phyloP scores from a whole-genome alignment of 225 moss, liverwort and hornwort species.

The Ulota crispa region DNA sequence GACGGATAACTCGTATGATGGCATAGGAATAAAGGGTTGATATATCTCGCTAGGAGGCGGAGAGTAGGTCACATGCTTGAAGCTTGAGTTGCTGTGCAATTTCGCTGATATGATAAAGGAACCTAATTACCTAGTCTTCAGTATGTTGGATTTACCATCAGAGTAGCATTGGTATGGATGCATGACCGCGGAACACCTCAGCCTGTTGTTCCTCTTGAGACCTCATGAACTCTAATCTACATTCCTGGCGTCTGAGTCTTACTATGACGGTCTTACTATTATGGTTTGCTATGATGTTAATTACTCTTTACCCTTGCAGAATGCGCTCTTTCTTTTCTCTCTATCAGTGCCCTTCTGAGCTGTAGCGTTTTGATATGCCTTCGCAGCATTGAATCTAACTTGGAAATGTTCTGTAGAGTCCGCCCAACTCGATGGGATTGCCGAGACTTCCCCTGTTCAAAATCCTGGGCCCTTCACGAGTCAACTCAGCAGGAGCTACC shows the following conservation, averaged over 20 bases:
- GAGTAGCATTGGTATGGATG: not conserved
- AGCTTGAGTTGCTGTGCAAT: not conserved
- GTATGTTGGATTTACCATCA: not conserved
- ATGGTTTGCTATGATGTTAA: not conserved
- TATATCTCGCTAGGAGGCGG: not conserved
- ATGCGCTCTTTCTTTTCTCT: not conserved
- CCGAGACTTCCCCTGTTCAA: constrained; percentile 47
- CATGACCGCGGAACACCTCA: not conserved
- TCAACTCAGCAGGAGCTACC: constrained; percentile 53
- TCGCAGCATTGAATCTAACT: not conserved
- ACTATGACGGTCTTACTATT: not conserved
- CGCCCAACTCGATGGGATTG: constrained; percentile 52
- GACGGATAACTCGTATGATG: not conserved
- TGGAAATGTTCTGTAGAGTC: constrained; percentile 32
- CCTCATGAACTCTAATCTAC: too few species aligned
- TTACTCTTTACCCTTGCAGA: not conserved
- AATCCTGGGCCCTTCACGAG: constrained; percentile 34
- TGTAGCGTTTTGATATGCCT: not conserved
- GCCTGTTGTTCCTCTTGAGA: not conserved
- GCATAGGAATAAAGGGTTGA: not conserved
- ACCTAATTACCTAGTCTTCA: not conserved
- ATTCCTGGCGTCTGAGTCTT: not conserved
- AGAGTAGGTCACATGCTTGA: not conserved
- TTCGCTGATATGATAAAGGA: not conserved
- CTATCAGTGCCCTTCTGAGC: not conserved